These are phyloP conservation scores for Penicillium desertorum DNA, from an alignment of 495 filamentous ascomycete species.

Conservation along the genomic window DNA sequence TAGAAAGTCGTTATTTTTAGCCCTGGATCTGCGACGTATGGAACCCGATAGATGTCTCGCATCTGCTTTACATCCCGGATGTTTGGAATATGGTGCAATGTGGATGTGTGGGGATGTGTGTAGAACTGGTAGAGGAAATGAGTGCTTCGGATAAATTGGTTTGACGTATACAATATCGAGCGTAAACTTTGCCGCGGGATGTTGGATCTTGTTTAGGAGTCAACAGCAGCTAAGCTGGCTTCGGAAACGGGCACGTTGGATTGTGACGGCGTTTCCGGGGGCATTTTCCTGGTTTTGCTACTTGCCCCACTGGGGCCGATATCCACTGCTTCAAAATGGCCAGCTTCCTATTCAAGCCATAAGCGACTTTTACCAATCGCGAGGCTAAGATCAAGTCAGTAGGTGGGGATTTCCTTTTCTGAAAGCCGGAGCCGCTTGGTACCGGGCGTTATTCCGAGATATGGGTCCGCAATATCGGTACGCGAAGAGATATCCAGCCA, in stretches of 20 bases:
- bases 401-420: background rate
- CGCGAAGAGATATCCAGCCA: background rate
- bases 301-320: slow-evolving; percentile 9
- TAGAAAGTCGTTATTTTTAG: slow-evolving; percentile 16
- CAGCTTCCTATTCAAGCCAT: background rate
- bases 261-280: slow-evolving; percentile 3
- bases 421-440: slow-evolving; percentile 1
- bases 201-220: background rate
- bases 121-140: slow-evolving; percentile 7
- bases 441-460: background rate
- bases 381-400: background rate
- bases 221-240: background rate
- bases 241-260: background rate
- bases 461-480: background rate
- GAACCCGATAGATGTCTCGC: background rate
- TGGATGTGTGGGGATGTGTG: background rate
- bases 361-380: background rate
- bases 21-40: slow-evolving; percentile 19
- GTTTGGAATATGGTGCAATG: slow-evolving; percentile 4
- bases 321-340: background rate
- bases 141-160: slow-evolving; percentile 4
- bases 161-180: background rate
- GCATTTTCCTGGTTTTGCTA: background rate
- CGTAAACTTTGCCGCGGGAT: background rate
- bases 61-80: background rate